phyloP scores from a whole-genome alignment of 495 filamentous ascomycete genomes.

The Ascodesmis nigricans region DNA sequence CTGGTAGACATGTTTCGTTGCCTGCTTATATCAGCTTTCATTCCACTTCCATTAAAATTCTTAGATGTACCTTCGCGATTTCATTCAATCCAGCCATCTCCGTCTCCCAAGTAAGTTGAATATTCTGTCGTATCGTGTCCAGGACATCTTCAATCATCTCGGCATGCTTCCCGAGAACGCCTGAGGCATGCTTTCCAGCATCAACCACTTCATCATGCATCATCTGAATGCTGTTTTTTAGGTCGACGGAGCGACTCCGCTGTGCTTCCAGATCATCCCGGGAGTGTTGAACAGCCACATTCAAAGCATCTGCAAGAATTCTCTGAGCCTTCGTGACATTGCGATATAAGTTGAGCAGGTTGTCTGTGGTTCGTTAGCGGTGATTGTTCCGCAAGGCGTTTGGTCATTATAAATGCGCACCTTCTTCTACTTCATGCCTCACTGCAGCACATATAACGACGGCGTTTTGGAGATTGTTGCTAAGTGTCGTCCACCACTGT shows the following conservation, averaged over 20 bases:
- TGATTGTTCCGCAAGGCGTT: neutral
- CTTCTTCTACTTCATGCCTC: constrained; percentile 18
- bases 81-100: neutral
- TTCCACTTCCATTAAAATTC: neutral
- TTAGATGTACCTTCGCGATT: neutral
- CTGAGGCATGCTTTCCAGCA: neutral
- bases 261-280: constrained; percentile 10
- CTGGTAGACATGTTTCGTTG: neutral
- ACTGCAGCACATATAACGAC: constrained; percentile 16
- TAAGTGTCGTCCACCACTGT: constrained; percentile 22
- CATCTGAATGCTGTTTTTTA: neutral
- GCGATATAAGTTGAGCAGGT: constrained; percentile 14
- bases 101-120: no score
- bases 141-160: no score
- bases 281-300: constrained; percentile 6
- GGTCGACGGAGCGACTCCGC: neutral
- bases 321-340: constrained; percentile 18
- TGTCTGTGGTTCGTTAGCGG: constrained; percentile 3
- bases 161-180: neutral
- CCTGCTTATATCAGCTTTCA: neutral
- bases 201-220: neutral
- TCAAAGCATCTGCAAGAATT: constrained; percentile 8
- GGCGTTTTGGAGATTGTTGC: constrained; percentile 20
- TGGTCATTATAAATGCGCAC: constrained; percentile 5
- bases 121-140: no score